Conservation (phyloP, 1,139 yeast species). For the Geotrichum cucujoidarum region DNA sequence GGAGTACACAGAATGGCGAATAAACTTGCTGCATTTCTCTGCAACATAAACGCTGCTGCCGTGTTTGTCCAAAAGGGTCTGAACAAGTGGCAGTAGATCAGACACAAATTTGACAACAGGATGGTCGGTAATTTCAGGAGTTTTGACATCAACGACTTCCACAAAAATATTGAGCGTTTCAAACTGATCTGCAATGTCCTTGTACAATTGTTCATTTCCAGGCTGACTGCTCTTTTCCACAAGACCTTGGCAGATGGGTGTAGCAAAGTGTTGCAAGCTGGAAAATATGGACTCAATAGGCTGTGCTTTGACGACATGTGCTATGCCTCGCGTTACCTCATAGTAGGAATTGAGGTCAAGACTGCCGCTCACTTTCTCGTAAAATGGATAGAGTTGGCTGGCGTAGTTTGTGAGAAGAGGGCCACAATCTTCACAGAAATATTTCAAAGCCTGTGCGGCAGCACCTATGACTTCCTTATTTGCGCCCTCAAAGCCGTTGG, state of each 20-base stretch:
- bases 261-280: constrained; percentile 56
- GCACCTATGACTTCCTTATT: constrained; percentile 64
- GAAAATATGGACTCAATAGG: constrained; percentile 42
- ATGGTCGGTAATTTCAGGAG: constrained; percentile 35
- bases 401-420: constrained; percentile 57
- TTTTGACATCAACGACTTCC: constrained; percentile 44
- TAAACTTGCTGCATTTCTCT: constrained; percentile 67
- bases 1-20: constrained; percentile 61
- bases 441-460: constrained; percentile 91
- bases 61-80: constrained; percentile 47
- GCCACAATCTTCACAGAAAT: constrained; percentile 89
- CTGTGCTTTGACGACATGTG: constrained; percentile 68
- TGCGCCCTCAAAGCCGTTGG: constrained; percentile 58
- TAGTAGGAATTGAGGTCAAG: constrained; percentile 67
- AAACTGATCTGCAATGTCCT: constrained; percentile 64
- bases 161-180: constrained; percentile 72
- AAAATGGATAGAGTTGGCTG: constrained; percentile 72
- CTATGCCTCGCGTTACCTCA: constrained; percentile 85
- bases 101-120: constrained; percentile 58
- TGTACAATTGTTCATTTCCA: constrained; percentile 40
- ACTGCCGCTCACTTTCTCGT: constrained; percentile 51
- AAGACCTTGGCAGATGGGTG: constrained; percentile 57
- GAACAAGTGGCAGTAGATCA: constrained; percentile 57
- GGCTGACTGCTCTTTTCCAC: constrained; percentile 26
- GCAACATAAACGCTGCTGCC: constrained; percentile 58